Evolutionary conservation across 2,329 filamentous ascomycete genomes (phyloP).

Genomic region (Colletotrichum sp.): DNA sequence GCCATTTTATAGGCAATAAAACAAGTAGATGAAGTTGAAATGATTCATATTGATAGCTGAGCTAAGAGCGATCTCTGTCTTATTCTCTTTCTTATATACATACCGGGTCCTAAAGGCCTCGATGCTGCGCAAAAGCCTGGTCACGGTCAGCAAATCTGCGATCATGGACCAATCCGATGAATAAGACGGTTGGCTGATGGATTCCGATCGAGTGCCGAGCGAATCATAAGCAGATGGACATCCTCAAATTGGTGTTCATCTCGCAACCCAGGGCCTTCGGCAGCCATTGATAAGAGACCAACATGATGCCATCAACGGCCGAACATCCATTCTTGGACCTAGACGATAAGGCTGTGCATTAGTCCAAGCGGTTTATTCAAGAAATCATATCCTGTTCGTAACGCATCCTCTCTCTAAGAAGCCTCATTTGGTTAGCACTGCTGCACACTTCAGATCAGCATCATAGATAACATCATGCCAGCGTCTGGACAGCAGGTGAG

Average conservation of each 20-base stretch:
- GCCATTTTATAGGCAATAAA: neutral
- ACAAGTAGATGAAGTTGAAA: neutral
- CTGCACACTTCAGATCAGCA: neutral
- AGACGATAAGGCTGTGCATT: too few relatives aligned
- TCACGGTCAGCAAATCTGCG: neutral
- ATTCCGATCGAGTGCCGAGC: neutral
- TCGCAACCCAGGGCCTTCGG: neutral
- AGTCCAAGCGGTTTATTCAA: too few relatives aligned
- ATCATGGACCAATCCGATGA: neutral
- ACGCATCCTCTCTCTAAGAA: neutral
- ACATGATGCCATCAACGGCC: neutral
- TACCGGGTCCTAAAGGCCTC: neutral
- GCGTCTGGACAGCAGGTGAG: neutral
- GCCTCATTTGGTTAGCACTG: neutral
- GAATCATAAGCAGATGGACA: neutral
- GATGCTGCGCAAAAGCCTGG: neutral
- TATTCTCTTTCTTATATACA: neutral
- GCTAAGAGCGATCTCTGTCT: fast-evolving
- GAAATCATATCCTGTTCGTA: neutral
- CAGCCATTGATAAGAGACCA: neutral
- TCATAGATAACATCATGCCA: neutral
- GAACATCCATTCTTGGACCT: neutral
- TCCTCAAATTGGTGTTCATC: neutral
- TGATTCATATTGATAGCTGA: neutral
- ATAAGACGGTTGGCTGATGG: neutral